phyloP scores from a whole-genome alignment of 2,329 filamentous ascomycete species.

The Curvularia eragrostidis region DNA sequence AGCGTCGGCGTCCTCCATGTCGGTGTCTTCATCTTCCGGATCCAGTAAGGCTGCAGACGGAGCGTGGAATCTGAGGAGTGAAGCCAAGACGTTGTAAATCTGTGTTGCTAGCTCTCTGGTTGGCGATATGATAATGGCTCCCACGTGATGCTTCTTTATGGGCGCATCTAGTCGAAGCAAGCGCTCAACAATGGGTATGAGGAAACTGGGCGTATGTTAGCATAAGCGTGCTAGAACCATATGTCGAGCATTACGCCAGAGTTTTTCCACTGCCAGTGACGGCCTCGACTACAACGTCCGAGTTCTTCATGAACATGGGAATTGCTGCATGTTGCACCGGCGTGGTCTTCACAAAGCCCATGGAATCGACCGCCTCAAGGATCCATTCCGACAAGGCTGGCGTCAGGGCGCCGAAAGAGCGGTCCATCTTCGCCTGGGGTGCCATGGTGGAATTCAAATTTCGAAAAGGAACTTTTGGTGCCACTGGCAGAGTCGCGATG shows the following conservation, averaged over 20 bases:
- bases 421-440: constrained; percentile 43
- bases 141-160: constrained; percentile 87
- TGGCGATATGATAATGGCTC: constrained; percentile 89
- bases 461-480: constrained; percentile 6
- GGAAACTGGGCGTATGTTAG: constrained; percentile 57
- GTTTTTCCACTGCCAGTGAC: constrained; percentile 49
- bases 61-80: constrained; percentile 81
- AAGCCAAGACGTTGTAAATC: constrained; percentile 81
- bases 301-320: constrained; percentile 85
- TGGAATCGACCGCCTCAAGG: constrained; percentile 78
- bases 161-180: constrained; percentile 80
- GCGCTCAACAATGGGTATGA: constrained; percentile 83
- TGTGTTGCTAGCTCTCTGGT: constrained; percentile 92
- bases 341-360: constrained; percentile 88
- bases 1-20: constrained; percentile 49
- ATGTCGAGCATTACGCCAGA: constrained; percentile 29
- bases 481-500: constrained; percentile 7
- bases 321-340: constrained; percentile 94
- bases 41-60: constrained; percentile 74
- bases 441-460: constrained; percentile 34
- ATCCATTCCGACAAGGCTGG: constrained; percentile 82
- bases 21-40: constrained; percentile 55
- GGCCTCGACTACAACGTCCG: constrained; percentile 89
- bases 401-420: constrained; percentile 72
- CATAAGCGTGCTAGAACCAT: neutral